phyloP scores from a whole-genome alignment of 78 protist genomes.

The Creolimax fragrantissima region DNA sequence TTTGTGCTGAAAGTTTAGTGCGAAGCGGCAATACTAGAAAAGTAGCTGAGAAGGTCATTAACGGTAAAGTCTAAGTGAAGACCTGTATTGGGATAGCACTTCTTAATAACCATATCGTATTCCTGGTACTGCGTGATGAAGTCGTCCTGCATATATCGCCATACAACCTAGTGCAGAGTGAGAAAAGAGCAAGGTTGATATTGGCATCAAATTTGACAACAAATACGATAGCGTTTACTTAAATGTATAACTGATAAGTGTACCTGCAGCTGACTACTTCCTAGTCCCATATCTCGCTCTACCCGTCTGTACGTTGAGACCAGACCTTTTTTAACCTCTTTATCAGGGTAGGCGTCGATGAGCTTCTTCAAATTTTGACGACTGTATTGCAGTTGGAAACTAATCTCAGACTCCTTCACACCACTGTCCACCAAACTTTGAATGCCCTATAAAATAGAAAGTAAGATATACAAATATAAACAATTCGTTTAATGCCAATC shows the following conservation, averaged over 20 bases:
- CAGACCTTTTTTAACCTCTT: constrained; percentile 16
- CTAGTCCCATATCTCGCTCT: constrained; percentile 5
- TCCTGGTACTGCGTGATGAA: not conserved
- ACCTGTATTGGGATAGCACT: constrained; percentile 13
- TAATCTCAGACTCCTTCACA: not conserved
- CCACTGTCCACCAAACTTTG: not conserved
- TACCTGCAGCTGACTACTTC: constrained; percentile 2
- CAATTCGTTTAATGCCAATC: not conserved
- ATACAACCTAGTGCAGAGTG: not conserved
- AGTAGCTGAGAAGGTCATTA: not conserved
- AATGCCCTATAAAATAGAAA: not conserved
- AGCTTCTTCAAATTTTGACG: constrained; percentile 6
- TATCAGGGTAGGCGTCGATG: not conserved
- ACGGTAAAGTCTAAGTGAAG: constrained; percentile 6
- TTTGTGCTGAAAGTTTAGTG: no score
- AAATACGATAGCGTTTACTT: no score
- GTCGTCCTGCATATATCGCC: constrained; percentile 24
- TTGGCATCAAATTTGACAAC: no score
- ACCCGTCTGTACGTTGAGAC: not conserved
- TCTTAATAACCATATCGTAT: not conserved
- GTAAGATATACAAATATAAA: not conserved
- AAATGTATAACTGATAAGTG: no score
- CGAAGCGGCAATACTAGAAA: not conserved
- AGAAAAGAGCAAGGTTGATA: no score
- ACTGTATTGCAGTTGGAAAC: constrained; percentile 9